Base-by-base conservation (phyloP, 768 basidiomycete genomes). In the Pisolithus microcarpus region DNA sequence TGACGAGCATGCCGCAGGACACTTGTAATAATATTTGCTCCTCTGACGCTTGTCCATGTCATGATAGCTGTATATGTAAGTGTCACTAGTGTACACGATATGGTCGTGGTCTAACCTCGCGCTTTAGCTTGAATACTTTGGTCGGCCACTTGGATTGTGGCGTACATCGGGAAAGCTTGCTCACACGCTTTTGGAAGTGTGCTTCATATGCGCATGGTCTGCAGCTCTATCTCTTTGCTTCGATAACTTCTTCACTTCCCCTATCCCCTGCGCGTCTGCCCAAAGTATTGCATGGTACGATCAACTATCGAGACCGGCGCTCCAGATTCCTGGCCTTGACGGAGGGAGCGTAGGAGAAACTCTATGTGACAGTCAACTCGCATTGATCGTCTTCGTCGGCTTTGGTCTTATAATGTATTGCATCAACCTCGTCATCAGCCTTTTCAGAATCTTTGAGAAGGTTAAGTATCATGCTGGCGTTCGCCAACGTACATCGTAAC, bases 141-240 rank as follows among this genome's bases (percentile, higher is more conserved):
- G 92, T 38, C 82, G 86, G 34, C 92, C 93, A 6, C 72, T 95
- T 21, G 93, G 92, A n/a, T 72, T 95, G 28, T 95, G 93, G 93
- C 77, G 79, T 47, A 91, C 92, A 30, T 90, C 89, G 30, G 81
- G 75, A 46, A 94, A 94, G 68, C 78, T 93, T 36, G 81, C 86
- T 3, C 85, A 93, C 61, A 94, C 91, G 7, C 78, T 94, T 30
- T 77, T 82, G 43, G 93, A 95, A 72, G 86, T 92, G 42, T 73
- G 91, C 49, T 92, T 91, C 65, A 91, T 92, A 58, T 94, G 91
- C 68, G 80, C 86, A n/a, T 95, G 91, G 91, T 91, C 89, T 51
- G 87, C 90, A 30, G 84, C 87, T 15, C 76, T 94, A 49, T 89
- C 90, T 16, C 83, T 94, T 48, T 82, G 80, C 55, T 91, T 94